A percentile compares a stretch with the other conserved stretches of the same genome.
Evolutionary conservation across 164 flowering plant species (phyloP).

Genomic region (Warburgia ugandensis): DNA sequence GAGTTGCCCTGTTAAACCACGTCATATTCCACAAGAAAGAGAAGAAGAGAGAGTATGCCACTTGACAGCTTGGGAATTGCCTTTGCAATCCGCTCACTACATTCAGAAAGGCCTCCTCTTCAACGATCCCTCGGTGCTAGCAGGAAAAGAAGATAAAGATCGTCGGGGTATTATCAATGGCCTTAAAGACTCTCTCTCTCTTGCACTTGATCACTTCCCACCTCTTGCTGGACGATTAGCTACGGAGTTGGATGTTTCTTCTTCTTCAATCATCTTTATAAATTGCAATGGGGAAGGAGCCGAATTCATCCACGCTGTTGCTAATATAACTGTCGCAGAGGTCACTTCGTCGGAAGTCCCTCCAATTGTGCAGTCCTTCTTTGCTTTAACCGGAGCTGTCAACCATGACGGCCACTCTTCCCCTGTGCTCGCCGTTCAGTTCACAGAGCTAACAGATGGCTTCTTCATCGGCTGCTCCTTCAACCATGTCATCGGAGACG

Average conservation of each 20-base stretch:
- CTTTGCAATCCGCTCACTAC: background rate
- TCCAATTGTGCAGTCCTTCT: constrained; percentile 35
- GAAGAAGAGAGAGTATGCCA: background rate
- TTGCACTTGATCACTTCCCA: constrained; percentile 18
- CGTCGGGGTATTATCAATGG: constrained; percentile 3
- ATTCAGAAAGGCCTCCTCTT: constrained; percentile 6
- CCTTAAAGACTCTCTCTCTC: constrained; percentile 21
- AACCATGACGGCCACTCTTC: constrained; percentile 44
- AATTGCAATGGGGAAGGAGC: constrained; percentile 52
- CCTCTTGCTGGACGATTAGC: constrained; percentile 30
- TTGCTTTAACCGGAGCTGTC: constrained; percentile 33
- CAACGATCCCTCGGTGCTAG: background rate
- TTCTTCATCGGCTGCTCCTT: constrained; percentile 14
- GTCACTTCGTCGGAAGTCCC: constrained; percentile 42
- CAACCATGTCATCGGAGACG: constrained; percentile 16
- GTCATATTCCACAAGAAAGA: background rate
- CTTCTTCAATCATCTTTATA: constrained; percentile 23
- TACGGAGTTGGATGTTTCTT: constrained; percentile 11
- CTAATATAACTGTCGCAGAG: constrained; percentile 23
- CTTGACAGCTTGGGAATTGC: constrained; percentile 1
- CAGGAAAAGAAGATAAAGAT: no score
- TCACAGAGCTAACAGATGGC: constrained; percentile 15
- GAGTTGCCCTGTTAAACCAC: background rate
- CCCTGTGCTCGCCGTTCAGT: constrained; percentile 40
- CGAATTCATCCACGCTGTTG: constrained; percentile 32